Evolutionary conservation across 2,329 filamentous ascomycete species (phyloP).

Genomic region (Pseudogymnoascus sp.): DNA sequence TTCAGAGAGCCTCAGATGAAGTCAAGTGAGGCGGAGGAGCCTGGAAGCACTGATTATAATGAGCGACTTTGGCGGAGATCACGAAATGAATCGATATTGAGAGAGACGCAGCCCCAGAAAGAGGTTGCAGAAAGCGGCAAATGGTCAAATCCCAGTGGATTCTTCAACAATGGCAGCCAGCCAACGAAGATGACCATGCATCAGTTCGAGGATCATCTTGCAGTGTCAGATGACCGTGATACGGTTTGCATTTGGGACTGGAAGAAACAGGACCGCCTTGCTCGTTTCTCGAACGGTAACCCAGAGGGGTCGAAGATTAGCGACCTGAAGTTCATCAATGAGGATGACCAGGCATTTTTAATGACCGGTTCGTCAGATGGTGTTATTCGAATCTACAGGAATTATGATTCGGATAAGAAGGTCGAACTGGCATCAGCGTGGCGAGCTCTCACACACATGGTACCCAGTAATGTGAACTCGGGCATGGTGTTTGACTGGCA

Average conservation of each 20-base stretch:
- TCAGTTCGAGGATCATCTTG: slow-evolving; percentile 93
- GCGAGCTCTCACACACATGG: slow-evolving; percentile 85
- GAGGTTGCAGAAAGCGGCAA: slow-evolving; percentile 75
- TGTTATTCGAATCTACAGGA: slow-evolving; percentile 84
- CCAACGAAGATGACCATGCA: slow-evolving; percentile 93
- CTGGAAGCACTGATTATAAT: slow-evolving; percentile 93
- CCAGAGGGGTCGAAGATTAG: slow-evolving; percentile 86
- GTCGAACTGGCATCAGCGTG: slow-evolving; percentile 86
- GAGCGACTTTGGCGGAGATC: slow-evolving; percentile 86
- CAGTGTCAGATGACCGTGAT: slow-evolving; percentile 88
- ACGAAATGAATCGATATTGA: slow-evolving; percentile 85
- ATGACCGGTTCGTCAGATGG: slow-evolving; percentile 95
- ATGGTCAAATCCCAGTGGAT: slow-evolving; percentile 77
- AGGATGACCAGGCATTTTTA: slow-evolving; percentile 90
- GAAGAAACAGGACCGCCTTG: slow-evolving; percentile 66
- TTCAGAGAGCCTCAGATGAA: slow-evolving; percentile 99
- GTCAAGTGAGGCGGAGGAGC: slow-evolving; percentile 88
- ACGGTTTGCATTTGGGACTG: slow-evolving; percentile 92
- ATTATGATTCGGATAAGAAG: slow-evolving; percentile 71
- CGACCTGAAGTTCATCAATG: slow-evolving; percentile 95
- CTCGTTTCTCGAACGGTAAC: slow-evolving; percentile 90
- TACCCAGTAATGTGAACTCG: slow-evolving; percentile 88
- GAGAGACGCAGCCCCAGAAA: slow-evolving; percentile 90
- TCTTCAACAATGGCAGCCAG: slow-evolving; percentile 84
- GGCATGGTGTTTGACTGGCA: slow-evolving; percentile 99